Base-by-base conservation (phyloP, 1,284 basidiomycete genomes). In the Schizophyllum commune region DNA sequence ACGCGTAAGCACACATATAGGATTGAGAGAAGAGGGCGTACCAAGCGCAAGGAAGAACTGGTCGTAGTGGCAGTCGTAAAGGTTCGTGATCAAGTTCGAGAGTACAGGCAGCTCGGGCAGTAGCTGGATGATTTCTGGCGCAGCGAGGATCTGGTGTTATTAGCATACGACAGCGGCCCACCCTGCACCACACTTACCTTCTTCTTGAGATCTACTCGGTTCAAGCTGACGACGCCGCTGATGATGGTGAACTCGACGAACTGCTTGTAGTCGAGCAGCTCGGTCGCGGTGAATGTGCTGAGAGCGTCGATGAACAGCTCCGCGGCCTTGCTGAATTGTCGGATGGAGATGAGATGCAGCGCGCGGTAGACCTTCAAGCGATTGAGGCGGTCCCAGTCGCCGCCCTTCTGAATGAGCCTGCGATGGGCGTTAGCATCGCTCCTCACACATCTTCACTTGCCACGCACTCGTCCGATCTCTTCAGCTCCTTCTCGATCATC, bases 321-420 rank as follows among this genome's bases (percentile, higher is more conserved):
- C n/a, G 15, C 65, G 62, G 53, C 57, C 63, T 58, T 64, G 64
- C 65, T 63, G 78, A 87, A 94, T 75, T 88, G 87, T 62, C 96
- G 89, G 62, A 95, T 89, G 19, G 93, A 92, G 39, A 97, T 78
- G 33, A 90, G 78, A 71, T 97, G 91, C 1, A 97, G 77, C 52
- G 91, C 96, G 60, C 88, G 86, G 78, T 99, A 99, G 52, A 98
- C 96, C 74, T 98, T 99, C 67, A 98, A 85, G 55, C 96, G 84
- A 73, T 98, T 99, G 33, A 95, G 84, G 61, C 97, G 82, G 74
- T 99, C 96, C 96, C 96, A 99, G 74, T 99, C 96, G 56, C 97
- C 96, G 1, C 97, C 96, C 72, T 95, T 86, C 68, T 98, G 95
- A 58, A 98, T 91, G 39, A 98, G 78, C 64, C 93, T 96, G 69